These are phyloP conservation scores for Russula lepida DNA, from an alignment of 768 basidiomycete genomes.

Conservation along the genomic window DNA sequence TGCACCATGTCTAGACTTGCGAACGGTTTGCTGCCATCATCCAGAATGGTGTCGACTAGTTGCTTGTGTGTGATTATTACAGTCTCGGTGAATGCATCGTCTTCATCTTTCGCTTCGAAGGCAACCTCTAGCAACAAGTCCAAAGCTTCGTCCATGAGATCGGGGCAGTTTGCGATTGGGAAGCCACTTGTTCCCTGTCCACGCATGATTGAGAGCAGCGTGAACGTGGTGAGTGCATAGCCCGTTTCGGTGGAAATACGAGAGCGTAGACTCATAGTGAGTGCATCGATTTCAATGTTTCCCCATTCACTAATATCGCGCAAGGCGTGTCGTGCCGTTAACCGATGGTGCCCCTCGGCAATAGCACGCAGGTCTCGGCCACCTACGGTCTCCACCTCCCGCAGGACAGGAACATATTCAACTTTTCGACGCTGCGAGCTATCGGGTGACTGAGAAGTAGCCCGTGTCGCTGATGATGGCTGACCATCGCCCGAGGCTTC, in stretches of 20 bases:
- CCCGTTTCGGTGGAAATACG: conserved; percentile 77
- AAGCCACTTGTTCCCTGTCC: conserved; percentile 63
- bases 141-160: conserved; percentile 78
- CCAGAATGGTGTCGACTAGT: conserved; percentile 48
- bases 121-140: conserved; percentile 81
- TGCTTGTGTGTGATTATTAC: conserved; percentile 56
- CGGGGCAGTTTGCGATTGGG: conserved; percentile 64
- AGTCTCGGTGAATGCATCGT: conserved; percentile 6
- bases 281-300: conserved; percentile 80
- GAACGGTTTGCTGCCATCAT: conserved; percentile 52
- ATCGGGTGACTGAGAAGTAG: conserved; percentile 22
- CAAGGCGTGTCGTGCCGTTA: conserved; percentile 46
- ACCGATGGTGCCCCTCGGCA: conserved; percentile 47
- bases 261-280: conserved; percentile 88
- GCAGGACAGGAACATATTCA: conserved; percentile 76
- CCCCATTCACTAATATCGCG: conserved; percentile 81
- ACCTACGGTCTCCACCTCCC: conserved; percentile 67
- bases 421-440: conserved; percentile 66
- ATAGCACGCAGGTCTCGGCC: conserved; percentile 71
- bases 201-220: conserved; percentile 71
- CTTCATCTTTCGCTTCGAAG: conserved; percentile 44
- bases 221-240: conserved; percentile 83
- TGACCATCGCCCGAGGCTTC: conserved; percentile 5
- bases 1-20: conserved; percentile 43
- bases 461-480: not conserved